A percentile compares a stretch with the other conserved stretches of the same genome.
Evolutionary conservation across 2,329 filamentous ascomycete genomes (phyloP).

Genomic region (Periglandula ipomoeae): DNA sequence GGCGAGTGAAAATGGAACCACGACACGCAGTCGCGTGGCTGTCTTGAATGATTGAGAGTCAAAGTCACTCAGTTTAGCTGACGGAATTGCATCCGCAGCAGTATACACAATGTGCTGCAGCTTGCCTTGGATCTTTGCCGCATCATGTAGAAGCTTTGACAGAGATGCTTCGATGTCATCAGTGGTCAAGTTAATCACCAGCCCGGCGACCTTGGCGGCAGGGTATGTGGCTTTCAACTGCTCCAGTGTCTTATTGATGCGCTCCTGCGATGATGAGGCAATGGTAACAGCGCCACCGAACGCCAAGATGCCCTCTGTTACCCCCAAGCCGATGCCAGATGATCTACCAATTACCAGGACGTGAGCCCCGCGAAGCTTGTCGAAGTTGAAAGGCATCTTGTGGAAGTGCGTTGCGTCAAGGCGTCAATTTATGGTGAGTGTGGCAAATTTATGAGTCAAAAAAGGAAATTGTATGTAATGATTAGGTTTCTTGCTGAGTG

Average conservation of each 20-base stretch:
- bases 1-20: not conserved
- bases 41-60: not conserved
- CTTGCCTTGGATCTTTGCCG: not conserved
- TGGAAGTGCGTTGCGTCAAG: not conserved
- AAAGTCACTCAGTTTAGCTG: not conserved
- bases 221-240: not conserved
- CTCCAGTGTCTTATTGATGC: not conserved
- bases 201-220: not conserved
- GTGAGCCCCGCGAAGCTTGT: not conserved
- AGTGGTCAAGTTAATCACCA: not conserved
- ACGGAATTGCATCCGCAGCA: not conserved
- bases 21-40: not conserved
- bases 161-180: not conserved
- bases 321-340: not conserved
- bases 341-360: not conserved
- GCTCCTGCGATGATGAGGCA: not conserved
- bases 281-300: not conserved
- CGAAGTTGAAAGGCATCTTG: not conserved
- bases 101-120: not conserved
- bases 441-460: not conserved
- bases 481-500: too few relatives aligned
- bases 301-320: not conserved
- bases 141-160: not conserved
- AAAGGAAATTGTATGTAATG: too few relatives aligned
- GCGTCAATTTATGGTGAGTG: not conserved